Percentiles rank a stretch among this genome's conserved stretches.
phyloP scores from a whole-genome alignment of 768 basidiomycete genomes.

The Leccinum uliginosum region DNA sequence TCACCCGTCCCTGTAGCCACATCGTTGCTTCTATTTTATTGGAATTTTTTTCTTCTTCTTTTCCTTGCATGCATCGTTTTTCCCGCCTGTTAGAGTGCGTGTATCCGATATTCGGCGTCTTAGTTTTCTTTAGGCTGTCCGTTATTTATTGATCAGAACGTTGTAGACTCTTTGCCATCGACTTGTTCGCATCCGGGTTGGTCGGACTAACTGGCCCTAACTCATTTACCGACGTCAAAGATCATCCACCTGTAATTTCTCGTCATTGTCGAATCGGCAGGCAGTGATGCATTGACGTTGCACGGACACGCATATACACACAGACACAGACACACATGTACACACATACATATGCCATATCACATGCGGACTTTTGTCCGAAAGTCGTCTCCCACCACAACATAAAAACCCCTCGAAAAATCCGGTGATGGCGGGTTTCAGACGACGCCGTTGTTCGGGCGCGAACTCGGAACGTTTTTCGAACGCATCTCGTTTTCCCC shows the following conservation, averaged over 20 bases:
- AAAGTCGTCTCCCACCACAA: too few species aligned
- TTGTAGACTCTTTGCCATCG: slow-evolving; percentile 14
- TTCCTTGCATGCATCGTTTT: slow-evolving; percentile 5
- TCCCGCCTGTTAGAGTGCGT: slow-evolving; percentile 1
- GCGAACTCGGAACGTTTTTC: neutral
- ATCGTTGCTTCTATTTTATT: neutral
- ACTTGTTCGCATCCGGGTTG: slow-evolving; percentile 14
- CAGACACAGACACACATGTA: neutral
- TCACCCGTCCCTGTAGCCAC: slow-evolving; percentile 10
- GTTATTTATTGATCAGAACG: slow-evolving; percentile 16
- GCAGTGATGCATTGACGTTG: neutral
- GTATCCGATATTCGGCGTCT: slow-evolving; percentile 14
- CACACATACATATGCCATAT: neutral
- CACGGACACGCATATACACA: neutral
- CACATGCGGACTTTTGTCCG: too few species aligned
- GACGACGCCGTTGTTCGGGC: slow-evolving; percentile 1
- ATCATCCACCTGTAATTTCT: slow-evolving; percentile 12
- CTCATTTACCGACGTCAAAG: slow-evolving; percentile 14
- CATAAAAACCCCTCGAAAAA: neutral
- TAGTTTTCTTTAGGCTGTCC: neutral
- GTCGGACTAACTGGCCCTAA: neutral
- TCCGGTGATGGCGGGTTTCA: neutral
- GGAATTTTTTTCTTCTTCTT: neutral
- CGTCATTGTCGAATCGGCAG: neutral
- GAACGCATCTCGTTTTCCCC: neutral